Evolutionary conservation across 148 eudicot species (phyloP).

Genomic region (Rhododendron mucronatum): DNA sequence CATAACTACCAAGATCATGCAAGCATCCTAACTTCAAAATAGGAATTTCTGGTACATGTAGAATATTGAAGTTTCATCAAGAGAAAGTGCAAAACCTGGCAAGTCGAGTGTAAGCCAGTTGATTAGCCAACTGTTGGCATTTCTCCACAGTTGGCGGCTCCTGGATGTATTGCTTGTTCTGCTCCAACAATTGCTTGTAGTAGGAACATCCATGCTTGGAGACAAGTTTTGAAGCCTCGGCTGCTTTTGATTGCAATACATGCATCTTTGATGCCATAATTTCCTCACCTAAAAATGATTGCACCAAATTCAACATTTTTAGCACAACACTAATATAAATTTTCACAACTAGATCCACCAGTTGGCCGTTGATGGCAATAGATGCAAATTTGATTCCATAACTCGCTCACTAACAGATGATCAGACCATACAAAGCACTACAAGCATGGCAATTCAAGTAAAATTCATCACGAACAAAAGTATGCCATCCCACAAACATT

Average conservation of each 20-base stretch:
- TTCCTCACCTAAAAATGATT: conserved; percentile 11
- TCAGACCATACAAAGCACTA: background rate
- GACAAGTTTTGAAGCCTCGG: conserved; percentile 41
- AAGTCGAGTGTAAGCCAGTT: conserved; percentile 67
- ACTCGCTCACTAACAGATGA: background rate
- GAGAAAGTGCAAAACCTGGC: conserved; percentile 45
- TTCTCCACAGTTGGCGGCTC: conserved; percentile 65
- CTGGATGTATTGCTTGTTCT: conserved; percentile 58
- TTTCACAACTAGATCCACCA: background rate
- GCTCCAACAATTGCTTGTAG: conserved; percentile 59
- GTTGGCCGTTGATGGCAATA: background rate
- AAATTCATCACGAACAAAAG: background rate
- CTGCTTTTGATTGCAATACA: conserved; percentile 50
- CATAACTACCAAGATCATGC: background rate
- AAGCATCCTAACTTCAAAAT: background rate
- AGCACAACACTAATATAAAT: background rate
- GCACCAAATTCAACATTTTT: background rate
- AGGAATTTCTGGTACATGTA: background rate
- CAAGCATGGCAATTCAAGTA: background rate
- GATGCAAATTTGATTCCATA: background rate
- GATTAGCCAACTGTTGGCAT: conserved; percentile 57
- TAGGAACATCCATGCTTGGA: conserved; percentile 40
- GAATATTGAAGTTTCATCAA: background rate
- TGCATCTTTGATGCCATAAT: conserved; percentile 59
- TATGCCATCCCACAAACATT: background rate